A percentile compares a stretch with the other conserved stretches of the same genome.
Evolutionary conservation across 768 basidiomycete genomes (phyloP).

Genomic region (Tulasnella sp.): DNA sequence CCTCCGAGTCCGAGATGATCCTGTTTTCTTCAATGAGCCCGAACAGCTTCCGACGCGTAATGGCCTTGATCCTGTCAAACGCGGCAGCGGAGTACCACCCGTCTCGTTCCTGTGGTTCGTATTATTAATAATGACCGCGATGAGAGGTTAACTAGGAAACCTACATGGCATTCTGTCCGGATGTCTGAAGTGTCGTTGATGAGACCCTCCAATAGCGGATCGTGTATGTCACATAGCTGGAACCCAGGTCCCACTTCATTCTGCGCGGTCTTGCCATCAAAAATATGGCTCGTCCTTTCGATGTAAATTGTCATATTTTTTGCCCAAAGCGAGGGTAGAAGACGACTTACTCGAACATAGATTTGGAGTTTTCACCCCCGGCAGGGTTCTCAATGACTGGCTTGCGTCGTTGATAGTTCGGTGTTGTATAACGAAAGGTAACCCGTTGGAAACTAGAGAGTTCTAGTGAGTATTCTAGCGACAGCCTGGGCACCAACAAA

Average conservation of each 20-base stretch:
- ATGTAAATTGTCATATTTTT: neutral
- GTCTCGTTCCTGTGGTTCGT: conserved; percentile 51
- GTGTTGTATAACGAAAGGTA: conserved; percentile 52
- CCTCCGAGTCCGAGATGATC: conserved; percentile 61
- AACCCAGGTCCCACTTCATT: conserved; percentile 78
- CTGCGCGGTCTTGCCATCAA: conserved; percentile 70
- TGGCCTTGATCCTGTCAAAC: conserved; percentile 71
- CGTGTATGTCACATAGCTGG: conserved; percentile 86
- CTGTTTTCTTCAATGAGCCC: conserved; percentile 61
- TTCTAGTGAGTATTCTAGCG: neutral
- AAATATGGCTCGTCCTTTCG: conserved; percentile 56
- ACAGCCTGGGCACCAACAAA: neutral
- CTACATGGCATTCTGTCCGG: conserved; percentile 62
- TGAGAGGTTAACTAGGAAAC: conserved; percentile 22
- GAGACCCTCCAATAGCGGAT: conserved; percentile 72
- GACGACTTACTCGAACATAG: neutral
- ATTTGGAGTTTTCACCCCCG: neutral
- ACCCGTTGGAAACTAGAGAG: conserved; percentile 72
- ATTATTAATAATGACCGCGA: neutral
- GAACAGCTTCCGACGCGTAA: conserved; percentile 75
- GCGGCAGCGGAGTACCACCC: conserved; percentile 79
- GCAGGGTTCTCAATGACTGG: neutral
- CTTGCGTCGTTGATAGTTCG: neutral
- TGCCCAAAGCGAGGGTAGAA: neutral
- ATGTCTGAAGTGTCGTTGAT: conserved; percentile 62